Evolutionary conservation across 2,329 filamentous ascomycete genomes (phyloP), one percentile per base, ranked within the genome.

Genomic region (Pseudopyricularia cyperi): DNA sequence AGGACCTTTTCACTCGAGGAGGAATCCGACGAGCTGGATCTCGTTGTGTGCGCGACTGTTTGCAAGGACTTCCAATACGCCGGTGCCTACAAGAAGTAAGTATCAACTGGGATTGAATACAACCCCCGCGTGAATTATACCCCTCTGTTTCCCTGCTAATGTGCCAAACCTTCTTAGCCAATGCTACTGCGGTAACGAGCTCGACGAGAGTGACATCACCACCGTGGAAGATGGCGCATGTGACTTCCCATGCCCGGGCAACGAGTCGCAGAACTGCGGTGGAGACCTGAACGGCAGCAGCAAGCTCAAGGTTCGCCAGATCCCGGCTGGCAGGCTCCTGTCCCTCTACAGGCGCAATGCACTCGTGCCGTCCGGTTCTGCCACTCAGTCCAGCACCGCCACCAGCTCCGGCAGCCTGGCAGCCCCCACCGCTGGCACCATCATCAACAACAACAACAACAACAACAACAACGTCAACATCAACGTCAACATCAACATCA

Each of bases 151-250:
- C n/a, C n/a, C n/a, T 22, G 7, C 37, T 42, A 42, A 42, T 19
- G 22, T 42, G 37, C 17, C 7, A 11, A 11, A 4, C 37, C 22
- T 22, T 7, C 22, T 4, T 7, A 49, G 47, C 33, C 30, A 49
- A 32, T 49, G 47, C 47, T 49, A 34, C 47, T 49, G 47, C 28
- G 47, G 32, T 15, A 33, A 49, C 28, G 47, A 34, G 30, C 37
- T 42, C n/a, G 30, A 49, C 8, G 47, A 19, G 6, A 14, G 11
- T 19, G 7, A 32, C 8, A 14, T 49, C 17, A 49, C n/a, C 47
- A 22, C 32, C 47, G 47, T 49, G 12, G 17, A 12, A 4, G 12
- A 49, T 2, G 32, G n/a, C n/a, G 7, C 12, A 5, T 49, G 47
- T n/a, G 47, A 49, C 47, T 22, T 15, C 7, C 28, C 32, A 2